These are phyloP conservation scores for Ceratocystiopsis minuta DNA, from an alignment of 2,329 filamentous ascomycete species.

Conservation along the genomic window DNA sequence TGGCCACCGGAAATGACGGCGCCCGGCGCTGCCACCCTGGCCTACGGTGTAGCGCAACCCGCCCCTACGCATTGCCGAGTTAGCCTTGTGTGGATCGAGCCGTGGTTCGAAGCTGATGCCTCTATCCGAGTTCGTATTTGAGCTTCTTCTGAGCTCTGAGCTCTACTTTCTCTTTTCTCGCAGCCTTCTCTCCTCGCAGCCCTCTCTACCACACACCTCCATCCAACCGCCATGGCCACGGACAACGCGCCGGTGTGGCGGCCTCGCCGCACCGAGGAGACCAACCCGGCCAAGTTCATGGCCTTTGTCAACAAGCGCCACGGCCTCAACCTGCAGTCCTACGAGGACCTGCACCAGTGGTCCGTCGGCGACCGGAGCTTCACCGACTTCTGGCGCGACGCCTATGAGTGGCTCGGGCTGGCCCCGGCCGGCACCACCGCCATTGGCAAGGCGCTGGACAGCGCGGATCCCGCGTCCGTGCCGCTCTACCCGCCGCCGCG, in stretches of 20 bases:
- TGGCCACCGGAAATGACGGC: too few relatives aligned
- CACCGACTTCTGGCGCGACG: conserved; percentile 3
- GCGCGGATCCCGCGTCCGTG: not conserved
- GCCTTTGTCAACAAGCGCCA: conserved; percentile 1
- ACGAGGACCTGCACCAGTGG: conserved; percentile 4
- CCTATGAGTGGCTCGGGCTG: conserved; percentile 2
- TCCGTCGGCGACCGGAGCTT: conserved; percentile 1
- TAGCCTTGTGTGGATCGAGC: too few relatives aligned
- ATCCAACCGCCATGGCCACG: not conserved
- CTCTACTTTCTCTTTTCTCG: too few relatives aligned
- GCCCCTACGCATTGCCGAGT: too few relatives aligned
- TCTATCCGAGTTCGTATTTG: too few relatives aligned
- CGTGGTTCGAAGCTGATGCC: too few relatives aligned
- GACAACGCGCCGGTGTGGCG: not conserved
- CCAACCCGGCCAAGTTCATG: conserved; percentile 3
- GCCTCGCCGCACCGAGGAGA: not conserved
- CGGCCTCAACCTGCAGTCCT: not conserved
- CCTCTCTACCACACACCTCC: too few relatives aligned
- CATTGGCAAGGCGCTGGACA: not conserved
- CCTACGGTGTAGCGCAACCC: too few relatives aligned
- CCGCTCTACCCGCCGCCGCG: conserved; percentile 2
- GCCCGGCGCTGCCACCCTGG: too few relatives aligned
- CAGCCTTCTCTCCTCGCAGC: too few relatives aligned
- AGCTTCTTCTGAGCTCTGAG: too few relatives aligned
- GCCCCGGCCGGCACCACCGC: not conserved